Percentiles rank a stretch among this genome's conserved stretches.
Evolutionary conservation across 345 rosid species (phyloP).

Genomic region (Cardamine resedifolia): DNA sequence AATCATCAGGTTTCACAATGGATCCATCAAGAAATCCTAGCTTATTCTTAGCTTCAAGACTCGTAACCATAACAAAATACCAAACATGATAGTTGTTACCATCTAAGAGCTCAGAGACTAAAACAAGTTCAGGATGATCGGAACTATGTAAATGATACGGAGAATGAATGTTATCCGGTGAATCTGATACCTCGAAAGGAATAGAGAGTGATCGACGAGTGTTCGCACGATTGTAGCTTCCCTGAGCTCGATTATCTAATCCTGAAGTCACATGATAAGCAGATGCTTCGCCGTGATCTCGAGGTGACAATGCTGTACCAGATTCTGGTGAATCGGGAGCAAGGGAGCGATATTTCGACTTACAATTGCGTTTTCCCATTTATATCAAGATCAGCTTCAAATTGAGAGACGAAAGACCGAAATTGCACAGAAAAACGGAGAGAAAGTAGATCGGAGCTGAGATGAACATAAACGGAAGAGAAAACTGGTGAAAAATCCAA

Average conservation of each 20-base stretch:
- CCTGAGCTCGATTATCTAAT: background rate
- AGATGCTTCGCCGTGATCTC: background rate
- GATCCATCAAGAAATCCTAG: background rate
- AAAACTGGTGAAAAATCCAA: no score
- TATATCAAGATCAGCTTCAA: no score
- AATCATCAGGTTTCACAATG: background rate
- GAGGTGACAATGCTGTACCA: no score
- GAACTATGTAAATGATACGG: background rate
- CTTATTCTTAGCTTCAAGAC: background rate
- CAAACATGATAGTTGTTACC: background rate
- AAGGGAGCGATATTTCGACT: no score
- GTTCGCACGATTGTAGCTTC: fast-evolving
- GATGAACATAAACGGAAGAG: no score
- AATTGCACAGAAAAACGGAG: no score
- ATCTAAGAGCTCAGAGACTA: fast-evolving
- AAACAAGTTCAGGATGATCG: background rate
- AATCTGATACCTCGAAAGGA: background rate
- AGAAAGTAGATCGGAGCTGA: no score
- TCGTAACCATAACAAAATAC: background rate
- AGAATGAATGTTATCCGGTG: background rate
- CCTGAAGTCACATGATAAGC: background rate
- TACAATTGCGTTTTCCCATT: no score
- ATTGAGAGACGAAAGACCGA: no score
- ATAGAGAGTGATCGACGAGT: background rate
- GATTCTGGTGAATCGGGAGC: no score